These are phyloP conservation scores for Plasmodium knowlesi DNA, from an alignment of 169 alveolate species.

Conservation along the genomic window DNA sequence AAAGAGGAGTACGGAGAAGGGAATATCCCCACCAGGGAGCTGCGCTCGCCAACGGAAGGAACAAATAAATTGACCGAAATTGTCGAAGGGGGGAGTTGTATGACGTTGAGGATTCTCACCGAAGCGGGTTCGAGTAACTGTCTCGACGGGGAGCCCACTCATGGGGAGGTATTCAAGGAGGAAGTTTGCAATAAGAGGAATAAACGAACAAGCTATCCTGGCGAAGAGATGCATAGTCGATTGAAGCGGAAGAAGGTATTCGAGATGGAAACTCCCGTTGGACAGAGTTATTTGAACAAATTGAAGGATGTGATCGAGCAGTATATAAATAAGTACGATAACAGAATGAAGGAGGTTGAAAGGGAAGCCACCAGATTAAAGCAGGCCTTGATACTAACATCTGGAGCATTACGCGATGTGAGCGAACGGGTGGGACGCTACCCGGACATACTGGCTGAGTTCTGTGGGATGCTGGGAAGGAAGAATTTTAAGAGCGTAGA, in stretches of 20 bases:
- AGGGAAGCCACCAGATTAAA: background rate
- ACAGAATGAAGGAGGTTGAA: background rate
- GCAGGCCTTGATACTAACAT: background rate
- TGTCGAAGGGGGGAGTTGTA: background rate
- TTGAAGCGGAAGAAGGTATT: background rate
- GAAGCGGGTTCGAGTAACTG: background rate
- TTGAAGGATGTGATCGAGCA: background rate
- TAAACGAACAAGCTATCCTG: background rate
- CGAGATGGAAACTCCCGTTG: background rate
- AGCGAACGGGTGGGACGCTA: background rate
- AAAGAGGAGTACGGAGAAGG: background rate
- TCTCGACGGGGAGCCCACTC: background rate
- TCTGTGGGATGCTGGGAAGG: constrained; percentile 10
- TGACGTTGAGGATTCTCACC: background rate
- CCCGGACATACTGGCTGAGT: background rate
- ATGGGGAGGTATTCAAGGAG: background rate
- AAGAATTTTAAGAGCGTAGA: background rate
- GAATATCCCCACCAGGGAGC: background rate
- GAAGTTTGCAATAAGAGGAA: background rate
- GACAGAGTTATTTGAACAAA: background rate
- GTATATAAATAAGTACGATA: constrained; percentile 11
- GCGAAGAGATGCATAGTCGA: background rate
- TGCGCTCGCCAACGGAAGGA: background rate
- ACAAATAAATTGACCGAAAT: background rate
- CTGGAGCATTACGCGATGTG: background rate